Evolutionary conservation across 2,329 filamentous ascomycete species (phyloP).

Genomic region (Scedosporium minutisporum): DNA sequence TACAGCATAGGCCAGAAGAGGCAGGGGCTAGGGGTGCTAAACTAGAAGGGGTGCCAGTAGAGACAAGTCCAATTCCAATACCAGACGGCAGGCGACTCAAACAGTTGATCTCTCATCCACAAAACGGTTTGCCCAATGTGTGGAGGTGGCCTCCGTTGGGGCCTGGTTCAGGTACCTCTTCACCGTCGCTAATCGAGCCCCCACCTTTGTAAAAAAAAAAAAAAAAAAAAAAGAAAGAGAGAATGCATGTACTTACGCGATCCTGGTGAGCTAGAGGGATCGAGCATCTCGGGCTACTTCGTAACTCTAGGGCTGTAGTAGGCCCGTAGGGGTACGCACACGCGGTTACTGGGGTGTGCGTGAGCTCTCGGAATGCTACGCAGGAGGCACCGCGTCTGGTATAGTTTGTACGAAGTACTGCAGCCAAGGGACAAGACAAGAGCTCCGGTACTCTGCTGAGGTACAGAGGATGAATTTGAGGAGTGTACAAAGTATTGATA

Average conservation of each 20-base stretch:
- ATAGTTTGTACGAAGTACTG: no score
- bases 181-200: neutral
- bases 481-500: no score
- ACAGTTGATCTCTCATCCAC: neutral
- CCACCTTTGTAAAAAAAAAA: neutral
- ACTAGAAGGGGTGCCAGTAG: neutral
- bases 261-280: neutral
- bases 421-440: no score
- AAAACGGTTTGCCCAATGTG: neutral
- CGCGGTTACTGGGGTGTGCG: no score
- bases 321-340: neutral
- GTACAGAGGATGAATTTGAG: no score
- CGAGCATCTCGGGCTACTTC: no score
- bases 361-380: no score
- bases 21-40: neutral
- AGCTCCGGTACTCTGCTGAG: no score
- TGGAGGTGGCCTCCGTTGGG: neutral
- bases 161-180: neutral
- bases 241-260: neutral
- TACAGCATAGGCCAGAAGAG: neutral
- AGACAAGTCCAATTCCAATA: neutral
- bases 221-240: neutral
- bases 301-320: neutral
- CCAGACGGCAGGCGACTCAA: neutral
- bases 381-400: no score